Evolutionary conservation across 2,329 filamentous ascomycete genomes (phyloP).

Genomic region (Berkeleyomyces rouxiae): DNA sequence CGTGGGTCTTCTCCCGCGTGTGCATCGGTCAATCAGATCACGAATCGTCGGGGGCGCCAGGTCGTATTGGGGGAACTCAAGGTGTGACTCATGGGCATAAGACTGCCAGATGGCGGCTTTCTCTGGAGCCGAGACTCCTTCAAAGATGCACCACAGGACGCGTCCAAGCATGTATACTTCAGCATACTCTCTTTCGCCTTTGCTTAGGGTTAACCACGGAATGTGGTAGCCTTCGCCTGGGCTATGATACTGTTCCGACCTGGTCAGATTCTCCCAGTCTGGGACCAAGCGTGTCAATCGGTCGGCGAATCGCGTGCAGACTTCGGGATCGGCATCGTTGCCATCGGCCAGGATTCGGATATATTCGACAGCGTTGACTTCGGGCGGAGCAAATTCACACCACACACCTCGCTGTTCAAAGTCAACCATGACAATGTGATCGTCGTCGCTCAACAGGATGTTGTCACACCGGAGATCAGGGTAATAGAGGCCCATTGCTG

Average conservation of each 20-base stretch:
- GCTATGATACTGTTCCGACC: slow-evolving; percentile 30
- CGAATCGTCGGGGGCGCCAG: slow-evolving; percentile 30
- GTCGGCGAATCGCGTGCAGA: slow-evolving; percentile 25
- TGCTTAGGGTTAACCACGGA: slow-evolving; percentile 37
- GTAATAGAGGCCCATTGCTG: slow-evolving; percentile 29
- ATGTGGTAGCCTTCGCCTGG: slow-evolving; percentile 36
- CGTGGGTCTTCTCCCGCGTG: slow-evolving; percentile 28
- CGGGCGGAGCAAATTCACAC: slow-evolving; percentile 44
- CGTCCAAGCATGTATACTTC: slow-evolving; percentile 47
- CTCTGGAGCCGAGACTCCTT: slow-evolving; percentile 41
- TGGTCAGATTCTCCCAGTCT: slow-evolving; percentile 27
- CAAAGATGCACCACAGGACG: slow-evolving; percentile 45
- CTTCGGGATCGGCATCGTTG: slow-evolving; percentile 26
- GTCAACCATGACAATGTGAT: slow-evolving; percentile 39
- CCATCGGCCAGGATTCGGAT: slow-evolving; percentile 36
- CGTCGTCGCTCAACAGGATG: slow-evolving; percentile 32
- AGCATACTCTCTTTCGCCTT: slow-evolving; percentile 36
- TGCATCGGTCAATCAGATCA: slow-evolving; percentile 35
- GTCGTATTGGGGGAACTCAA: slow-evolving; percentile 38
- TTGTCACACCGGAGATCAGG: slow-evolving; percentile 45
- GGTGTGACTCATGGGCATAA: slow-evolving; percentile 36
- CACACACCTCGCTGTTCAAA: slow-evolving; percentile 47
- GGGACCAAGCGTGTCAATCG: slow-evolving; percentile 30
- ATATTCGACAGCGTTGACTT: slow-evolving; percentile 43
- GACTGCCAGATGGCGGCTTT: slow-evolving; percentile 41